These are phyloP conservation scores for Setomelanomma holmii DNA, from an alignment of 2,329 filamentous ascomycete genomes.

Conservation along the genomic window DNA sequence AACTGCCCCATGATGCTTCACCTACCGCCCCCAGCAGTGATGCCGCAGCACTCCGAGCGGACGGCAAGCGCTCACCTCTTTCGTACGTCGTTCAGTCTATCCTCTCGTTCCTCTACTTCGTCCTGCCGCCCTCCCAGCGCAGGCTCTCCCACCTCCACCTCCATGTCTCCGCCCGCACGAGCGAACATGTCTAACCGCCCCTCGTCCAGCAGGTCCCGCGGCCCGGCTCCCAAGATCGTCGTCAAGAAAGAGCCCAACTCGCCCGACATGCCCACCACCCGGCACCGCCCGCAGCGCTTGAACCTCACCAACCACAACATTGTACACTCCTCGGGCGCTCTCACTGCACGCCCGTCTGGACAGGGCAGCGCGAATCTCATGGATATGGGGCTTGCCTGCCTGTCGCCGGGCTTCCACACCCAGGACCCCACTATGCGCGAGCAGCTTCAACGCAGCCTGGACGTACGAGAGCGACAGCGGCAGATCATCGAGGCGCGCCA, in stretches of 20 bases:
- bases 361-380: constrained; percentile 80
- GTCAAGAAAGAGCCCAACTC: constrained; percentile 97
- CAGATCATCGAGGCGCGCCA: constrained; percentile 94
- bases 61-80: constrained; percentile 62
- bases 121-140: constrained; percentile 32
- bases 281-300: constrained; percentile 77
- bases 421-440: constrained; percentile 97
- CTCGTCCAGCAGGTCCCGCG: constrained; percentile 58
- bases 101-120: constrained; percentile 32
- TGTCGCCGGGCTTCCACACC: constrained; percentile 95
- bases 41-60: constrained; percentile 48
- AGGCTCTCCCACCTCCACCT: constrained; percentile 30
- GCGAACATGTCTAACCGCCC: constrained; percentile 48
- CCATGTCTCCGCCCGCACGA: constrained; percentile 33
- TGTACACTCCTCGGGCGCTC: constrained; percentile 51
- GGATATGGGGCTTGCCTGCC: constrained; percentile 89
- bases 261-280: constrained; percentile 75
- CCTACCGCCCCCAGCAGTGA: constrained; percentile 49
- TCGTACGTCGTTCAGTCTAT: constrained; percentile 53
- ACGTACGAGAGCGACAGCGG: constrained; percentile 90
- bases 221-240: constrained; percentile 76
- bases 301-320: constrained; percentile 69
- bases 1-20: constrained; percentile 49
- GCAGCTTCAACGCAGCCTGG: constrained; percentile 91
- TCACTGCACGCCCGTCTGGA: constrained; percentile 72